phyloP scores from a whole-genome alignment of 106 monocot genomes.

The Triglochin maritima region DNA sequence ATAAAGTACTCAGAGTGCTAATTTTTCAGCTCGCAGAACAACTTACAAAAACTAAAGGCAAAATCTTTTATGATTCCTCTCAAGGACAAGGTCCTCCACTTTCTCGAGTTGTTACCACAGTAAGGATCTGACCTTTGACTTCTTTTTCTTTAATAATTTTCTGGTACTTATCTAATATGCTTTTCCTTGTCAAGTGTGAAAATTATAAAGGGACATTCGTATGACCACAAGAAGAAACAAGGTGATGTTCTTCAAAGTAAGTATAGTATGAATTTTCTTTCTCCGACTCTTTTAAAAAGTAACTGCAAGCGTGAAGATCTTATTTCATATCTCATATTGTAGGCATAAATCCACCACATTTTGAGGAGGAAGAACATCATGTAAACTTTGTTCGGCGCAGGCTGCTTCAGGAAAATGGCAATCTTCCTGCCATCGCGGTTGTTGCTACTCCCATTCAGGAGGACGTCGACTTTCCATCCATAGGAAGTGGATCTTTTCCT shows the following conservation, averaged over 20 bases:
- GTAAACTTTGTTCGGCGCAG: constrained; percentile 27
- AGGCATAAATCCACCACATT: not conserved
- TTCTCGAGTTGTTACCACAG: constrained; percentile 4
- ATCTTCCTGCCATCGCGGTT: constrained; percentile 50
- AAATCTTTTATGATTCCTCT: constrained; percentile 10
- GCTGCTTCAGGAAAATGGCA: constrained; percentile 46
- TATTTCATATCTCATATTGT: not conserved
- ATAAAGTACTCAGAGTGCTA: not conserved
- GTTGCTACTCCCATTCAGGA: constrained; percentile 5
- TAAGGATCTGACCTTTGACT: not conserved
- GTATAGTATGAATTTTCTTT: not conserved
- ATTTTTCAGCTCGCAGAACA: constrained; percentile 17
- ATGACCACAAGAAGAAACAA: constrained; percentile 13
- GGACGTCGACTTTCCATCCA: constrained; percentile 34
- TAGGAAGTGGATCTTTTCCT: constrained; percentile 69
- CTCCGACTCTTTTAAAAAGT: not conserved
- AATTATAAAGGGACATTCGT: constrained; percentile 11
- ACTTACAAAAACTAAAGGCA: constrained; percentile 13
- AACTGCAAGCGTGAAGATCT: not conserved
- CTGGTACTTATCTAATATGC: not conserved
- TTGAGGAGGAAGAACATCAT: constrained; percentile 16
- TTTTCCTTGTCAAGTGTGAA: constrained; percentile 15
- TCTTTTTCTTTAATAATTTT: not conserved
- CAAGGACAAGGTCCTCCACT: constrained; percentile 7
- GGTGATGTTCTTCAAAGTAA: constrained; percentile 14